Evolutionary conservation across 1,284 basidiomycete genomes (phyloP).

Genomic region (Coniferiporia weirii): DNA sequence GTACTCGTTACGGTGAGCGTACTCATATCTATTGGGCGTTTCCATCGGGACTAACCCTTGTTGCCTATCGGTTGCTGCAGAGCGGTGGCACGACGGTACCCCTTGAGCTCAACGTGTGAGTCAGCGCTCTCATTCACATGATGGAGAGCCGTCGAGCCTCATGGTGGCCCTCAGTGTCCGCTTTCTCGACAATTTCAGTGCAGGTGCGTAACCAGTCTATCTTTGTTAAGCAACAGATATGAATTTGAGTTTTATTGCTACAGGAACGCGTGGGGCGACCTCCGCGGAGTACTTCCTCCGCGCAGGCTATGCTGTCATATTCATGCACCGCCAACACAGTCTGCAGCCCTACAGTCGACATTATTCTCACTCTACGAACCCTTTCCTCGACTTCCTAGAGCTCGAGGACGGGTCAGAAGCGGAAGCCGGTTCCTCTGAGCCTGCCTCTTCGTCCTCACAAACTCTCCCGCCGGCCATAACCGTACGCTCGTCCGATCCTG

Average conservation of each 20-base stretch:
- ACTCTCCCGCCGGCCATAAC: conserved; percentile 44
- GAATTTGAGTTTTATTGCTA: not conserved
- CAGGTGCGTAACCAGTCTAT: conserved; percentile 51
- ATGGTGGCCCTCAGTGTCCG: conserved; percentile 65
- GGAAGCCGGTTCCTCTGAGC: not conserved
- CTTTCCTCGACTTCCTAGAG: conserved; percentile 94
- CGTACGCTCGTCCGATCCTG: conserved; percentile 61
- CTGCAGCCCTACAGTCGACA: conserved; percentile 95
- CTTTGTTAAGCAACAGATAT: not conserved
- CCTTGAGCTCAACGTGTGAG: conserved; percentile 94
- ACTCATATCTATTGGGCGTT: no score
- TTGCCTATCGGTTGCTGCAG: conserved; percentile 44
- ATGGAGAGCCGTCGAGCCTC: conserved; percentile 17
- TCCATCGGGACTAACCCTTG: no score
- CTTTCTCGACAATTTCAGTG: conserved; percentile 98
- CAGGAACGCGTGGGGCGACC: conserved; percentile 92
- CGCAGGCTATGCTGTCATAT: conserved; percentile 94
- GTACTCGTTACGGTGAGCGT: conserved; percentile 87
- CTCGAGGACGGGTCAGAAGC: conserved; percentile 41
- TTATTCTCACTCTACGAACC: conserved; percentile 97
- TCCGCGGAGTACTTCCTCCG: conserved; percentile 97
- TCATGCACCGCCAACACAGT: conserved; percentile 96
- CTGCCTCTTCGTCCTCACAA: conserved; percentile 19
- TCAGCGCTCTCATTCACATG: conserved; percentile 20
- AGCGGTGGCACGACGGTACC: conserved; percentile 96